Conservation (phyloP, 2,329 filamentous ascomycete species). For the Alternaria triticimaculans region DNA sequence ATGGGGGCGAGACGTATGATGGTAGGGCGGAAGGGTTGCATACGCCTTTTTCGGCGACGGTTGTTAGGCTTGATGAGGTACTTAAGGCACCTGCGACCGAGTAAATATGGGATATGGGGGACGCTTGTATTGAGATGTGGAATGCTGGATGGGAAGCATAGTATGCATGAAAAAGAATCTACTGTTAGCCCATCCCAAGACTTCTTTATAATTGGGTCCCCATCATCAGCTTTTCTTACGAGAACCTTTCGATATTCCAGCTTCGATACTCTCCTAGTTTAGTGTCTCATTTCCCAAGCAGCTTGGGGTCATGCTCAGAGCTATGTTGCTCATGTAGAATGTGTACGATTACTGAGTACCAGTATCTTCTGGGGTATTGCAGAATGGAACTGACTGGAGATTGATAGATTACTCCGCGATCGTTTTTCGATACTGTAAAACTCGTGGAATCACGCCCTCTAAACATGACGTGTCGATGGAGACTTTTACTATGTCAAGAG, state of each 20-base stretch:
- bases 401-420: too few relatives aligned
- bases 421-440: too few relatives aligned
- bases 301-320: background rate
- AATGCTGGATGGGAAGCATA: too few relatives aligned
- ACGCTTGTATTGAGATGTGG: too few relatives aligned
- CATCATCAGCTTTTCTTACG: background rate
- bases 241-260: background rate
- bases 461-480: background rate
- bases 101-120: too few relatives aligned
- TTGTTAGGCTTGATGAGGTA: constrained; percentile 10
- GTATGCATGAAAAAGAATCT: too few relatives aligned
- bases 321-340: background rate
- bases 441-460: background rate
- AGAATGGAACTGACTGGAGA: too few relatives aligned
- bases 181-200: too few relatives aligned
- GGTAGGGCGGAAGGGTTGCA: constrained; percentile 10
- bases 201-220: too few relatives aligned
- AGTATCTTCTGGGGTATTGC: too few relatives aligned
- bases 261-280: background rate
- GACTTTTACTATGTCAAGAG: background rate
- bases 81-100: background rate
- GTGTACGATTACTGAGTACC: background rate
- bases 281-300: background rate
- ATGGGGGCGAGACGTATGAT: constrained; percentile 28
- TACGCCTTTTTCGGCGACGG: constrained; percentile 22